Base-by-base conservation (phyloP, 2,329 filamentous ascomycete genomes). In the Aspergillus piperis region DNA sequence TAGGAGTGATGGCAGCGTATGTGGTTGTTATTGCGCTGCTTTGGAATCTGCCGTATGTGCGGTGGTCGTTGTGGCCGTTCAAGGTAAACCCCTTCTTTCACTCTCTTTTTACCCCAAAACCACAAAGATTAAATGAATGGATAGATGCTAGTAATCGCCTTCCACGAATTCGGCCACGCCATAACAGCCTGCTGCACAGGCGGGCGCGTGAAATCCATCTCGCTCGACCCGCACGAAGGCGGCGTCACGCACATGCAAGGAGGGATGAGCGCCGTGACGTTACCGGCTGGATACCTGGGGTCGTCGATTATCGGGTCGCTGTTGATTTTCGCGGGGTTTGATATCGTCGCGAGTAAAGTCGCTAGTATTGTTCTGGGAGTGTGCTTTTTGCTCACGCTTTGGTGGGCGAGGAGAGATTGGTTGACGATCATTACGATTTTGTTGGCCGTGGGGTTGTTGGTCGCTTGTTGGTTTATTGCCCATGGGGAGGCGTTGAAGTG, bases 391-490 rank as follows among this genome's bases (percentile, higher is more conserved):
- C 76, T 93, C n/a, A 92, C 88, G 0, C 77, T 93, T 3, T 93
- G 90, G 90, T 93, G 90, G 90, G 90, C 88, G 2, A 84, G 90
- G 64, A 86, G 83, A 68, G 89, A 93, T 73, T 92, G 89, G 90
- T 78, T 93, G 63, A 92, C 90, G 0, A 87, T 92, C 60, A 64
- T 84, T 15, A 93, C 90, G 0, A 80, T 93, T 8, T 72, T 92
- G 7, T 77, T 88, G 5, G 89, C 89, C 0, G 86, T 92, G 1
- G 90, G 87, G 0, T 72, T 93, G 68, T 74, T 93, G 25, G 79
- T 92, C 1, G 90, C 82, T 0, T 91, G 87, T 71, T 93, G 90
- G 90, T 93, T 93, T 75, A 92, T 93, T 70, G 82, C 83, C 3
- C 88, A 92, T 73, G 90, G 88, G 0, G 86, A 91, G 74, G 84